Conservation (phyloP, 352 stramenopile species). For the Phytophthora ohioensis region DNA sequence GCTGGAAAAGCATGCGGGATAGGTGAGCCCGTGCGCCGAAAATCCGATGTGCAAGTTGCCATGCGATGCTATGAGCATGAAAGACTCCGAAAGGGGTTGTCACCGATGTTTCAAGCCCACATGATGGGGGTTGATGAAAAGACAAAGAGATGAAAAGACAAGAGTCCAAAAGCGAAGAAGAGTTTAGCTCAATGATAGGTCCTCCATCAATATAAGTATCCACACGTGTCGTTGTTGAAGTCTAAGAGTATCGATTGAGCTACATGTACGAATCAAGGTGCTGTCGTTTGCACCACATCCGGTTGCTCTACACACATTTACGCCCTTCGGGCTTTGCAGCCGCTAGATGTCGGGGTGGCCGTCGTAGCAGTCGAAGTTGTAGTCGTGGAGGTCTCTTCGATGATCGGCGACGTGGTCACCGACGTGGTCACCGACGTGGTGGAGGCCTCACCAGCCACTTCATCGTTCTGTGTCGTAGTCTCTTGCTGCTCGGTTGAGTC, state of each 20-base stretch:
- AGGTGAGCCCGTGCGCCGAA: conserved; percentile 13
- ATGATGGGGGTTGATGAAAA: neutral
- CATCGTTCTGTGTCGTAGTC: neutral
- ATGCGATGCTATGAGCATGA: neutral
- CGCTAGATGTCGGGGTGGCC: conserved; percentile 19
- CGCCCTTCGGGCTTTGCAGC: conserved; percentile 35
- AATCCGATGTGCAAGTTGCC: conserved; percentile 17
- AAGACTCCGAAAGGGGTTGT: neutral
- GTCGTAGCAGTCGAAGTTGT: conserved; percentile 13
- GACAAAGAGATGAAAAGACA: conserved; percentile 1
- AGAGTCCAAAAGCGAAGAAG: conserved; percentile 1
- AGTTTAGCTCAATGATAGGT: conserved; percentile 26
- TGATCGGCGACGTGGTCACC: conserved; percentile 25
- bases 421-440: conserved; percentile 18
- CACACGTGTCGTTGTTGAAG: conserved; percentile 14
- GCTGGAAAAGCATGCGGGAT: conserved; percentile 21
- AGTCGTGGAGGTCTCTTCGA: conserved; percentile 12
- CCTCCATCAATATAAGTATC: conserved; percentile 20
- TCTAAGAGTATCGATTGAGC: neutral
- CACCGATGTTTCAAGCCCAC: too few relatives aligned
- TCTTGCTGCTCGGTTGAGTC: conserved; percentile 30
- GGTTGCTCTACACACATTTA: conserved; percentile 12
- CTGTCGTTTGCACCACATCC: neutral
- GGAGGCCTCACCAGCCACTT: conserved; percentile 30
- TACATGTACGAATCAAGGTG: conserved; percentile 6